phyloP scores from a whole-genome alignment of 257 asterid species.

The Solanum bulbocastanum region DNA sequence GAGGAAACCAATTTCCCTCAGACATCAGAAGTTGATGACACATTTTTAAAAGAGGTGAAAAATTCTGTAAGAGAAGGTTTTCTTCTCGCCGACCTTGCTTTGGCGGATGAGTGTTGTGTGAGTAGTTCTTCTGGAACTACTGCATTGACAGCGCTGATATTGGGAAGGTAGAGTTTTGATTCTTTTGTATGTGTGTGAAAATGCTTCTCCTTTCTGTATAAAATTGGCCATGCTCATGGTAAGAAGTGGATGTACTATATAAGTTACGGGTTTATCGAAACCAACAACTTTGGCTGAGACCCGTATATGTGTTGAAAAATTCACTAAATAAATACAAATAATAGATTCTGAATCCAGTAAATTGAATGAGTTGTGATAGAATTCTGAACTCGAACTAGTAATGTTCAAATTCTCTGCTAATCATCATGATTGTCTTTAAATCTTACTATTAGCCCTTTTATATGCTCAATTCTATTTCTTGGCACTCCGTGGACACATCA shows the following conservation, averaged over 20 bases:
- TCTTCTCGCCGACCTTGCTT: slow-evolving; percentile 52
- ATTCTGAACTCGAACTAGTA: background rate
- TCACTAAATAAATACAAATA: background rate
- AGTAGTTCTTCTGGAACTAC: slow-evolving; percentile 68
- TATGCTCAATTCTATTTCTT: slow-evolving; percentile 3
- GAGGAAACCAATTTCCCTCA: slow-evolving; percentile 49
- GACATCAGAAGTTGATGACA: slow-evolving; percentile 33
- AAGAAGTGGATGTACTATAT: background rate
- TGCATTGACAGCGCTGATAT: slow-evolving; percentile 50
- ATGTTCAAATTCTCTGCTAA: background rate
- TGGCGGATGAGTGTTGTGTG: slow-evolving; percentile 47
- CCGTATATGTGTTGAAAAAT: background rate
- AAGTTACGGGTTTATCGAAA: background rate
- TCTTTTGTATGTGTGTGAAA: slow-evolving; percentile 7
- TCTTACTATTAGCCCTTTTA: background rate
- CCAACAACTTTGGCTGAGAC: background rate
- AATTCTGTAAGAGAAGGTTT: slow-evolving; percentile 40
- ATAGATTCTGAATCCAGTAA: background rate
- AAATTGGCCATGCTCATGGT: background rate
- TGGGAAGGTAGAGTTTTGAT: slow-evolving; percentile 44
- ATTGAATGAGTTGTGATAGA: background rate
- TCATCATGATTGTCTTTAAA: background rate
- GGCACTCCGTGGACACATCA: slow-evolving; percentile 17
- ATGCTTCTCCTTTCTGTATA: background rate
- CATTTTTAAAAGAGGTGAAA: slow-evolving; percentile 23